A percentile compares a stretch with the other conserved stretches of the same genome.
Conservation (phyloP, 345 rosid genomes). For the Citrus reticulata region DNA sequence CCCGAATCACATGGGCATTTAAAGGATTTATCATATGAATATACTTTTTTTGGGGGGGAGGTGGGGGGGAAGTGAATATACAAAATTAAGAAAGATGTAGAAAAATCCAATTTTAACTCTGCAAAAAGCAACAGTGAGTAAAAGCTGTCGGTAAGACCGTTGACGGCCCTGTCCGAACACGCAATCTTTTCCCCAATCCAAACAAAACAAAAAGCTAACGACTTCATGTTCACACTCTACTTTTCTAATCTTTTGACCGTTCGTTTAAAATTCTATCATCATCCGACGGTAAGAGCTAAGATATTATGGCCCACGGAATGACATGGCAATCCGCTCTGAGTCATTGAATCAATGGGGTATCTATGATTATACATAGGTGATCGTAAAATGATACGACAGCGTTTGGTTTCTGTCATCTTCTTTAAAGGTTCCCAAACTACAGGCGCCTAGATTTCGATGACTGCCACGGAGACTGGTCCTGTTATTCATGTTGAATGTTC, state of each 20-base stretch:
- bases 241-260: not conserved
- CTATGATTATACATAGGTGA: not conserved
- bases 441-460: too few relatives aligned
- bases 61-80: too few relatives aligned
- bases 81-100: too few relatives aligned
- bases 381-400: not conserved
- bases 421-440: too few relatives aligned
- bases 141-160: slow-evolving; percentile 26
- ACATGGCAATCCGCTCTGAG: not conserved
- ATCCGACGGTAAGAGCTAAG: not conserved
- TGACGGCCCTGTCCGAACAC: slow-evolving; percentile 19
- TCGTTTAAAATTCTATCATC: not conserved
- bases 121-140: slow-evolving; percentile 14
- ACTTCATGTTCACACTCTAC: not conserved
- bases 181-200: not conserved
- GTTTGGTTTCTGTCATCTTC: not conserved
- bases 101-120: slow-evolving; percentile 1
- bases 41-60: too few relatives aligned
- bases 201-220: not conserved
- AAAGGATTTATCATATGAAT: too few relatives aligned
- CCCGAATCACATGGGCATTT: not conserved
- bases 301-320: not conserved
- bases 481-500: too few relatives aligned
- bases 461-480: too few relatives aligned
- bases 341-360: not conserved